Evolutionary conservation across 768 basidiomycete species (phyloP).

Genomic region (Termitomyces sp.): DNA sequence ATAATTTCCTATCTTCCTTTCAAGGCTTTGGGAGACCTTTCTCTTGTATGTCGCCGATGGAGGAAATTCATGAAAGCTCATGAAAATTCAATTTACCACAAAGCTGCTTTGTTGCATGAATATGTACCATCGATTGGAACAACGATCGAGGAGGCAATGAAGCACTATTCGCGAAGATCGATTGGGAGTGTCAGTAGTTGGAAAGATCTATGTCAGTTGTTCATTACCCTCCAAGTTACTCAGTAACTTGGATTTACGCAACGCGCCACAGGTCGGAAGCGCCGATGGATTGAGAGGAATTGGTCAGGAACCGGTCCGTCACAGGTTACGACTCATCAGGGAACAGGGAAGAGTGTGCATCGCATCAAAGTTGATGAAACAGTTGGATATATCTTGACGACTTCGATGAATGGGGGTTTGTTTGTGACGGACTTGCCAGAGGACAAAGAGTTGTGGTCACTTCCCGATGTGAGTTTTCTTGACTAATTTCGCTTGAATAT

Average conservation of each 20-base stretch:
- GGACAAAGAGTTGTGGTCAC: constrained; percentile 57
- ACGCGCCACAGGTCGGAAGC: constrained; percentile 39
- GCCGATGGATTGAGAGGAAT: constrained; percentile 41
- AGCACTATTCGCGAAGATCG: constrained; percentile 31
- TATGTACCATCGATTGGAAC: constrained; percentile 34
- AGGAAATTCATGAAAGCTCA: constrained; percentile 45
- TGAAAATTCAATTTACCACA: constrained; percentile 53
- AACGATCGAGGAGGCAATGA: constrained; percentile 29
- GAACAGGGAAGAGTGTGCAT: constrained; percentile 47
- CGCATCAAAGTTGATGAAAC: constrained; percentile 76
- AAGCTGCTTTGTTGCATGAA: constrained; percentile 51
- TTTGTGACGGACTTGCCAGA: constrained; percentile 53
- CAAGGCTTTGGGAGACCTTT: constrained; percentile 35
- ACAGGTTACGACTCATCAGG: constrained; percentile 29
- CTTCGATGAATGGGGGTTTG: constrained; percentile 54
- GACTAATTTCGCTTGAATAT: not conserved
- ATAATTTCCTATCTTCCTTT: constrained; percentile 52
- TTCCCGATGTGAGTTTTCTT: constrained; percentile 44
- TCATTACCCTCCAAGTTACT: not conserved
- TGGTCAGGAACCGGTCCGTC: constrained; percentile 58
- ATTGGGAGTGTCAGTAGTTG: constrained; percentile 43
- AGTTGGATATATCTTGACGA: constrained; percentile 58
- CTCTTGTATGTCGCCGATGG: constrained; percentile 45
- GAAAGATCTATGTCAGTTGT: constrained; percentile 62
- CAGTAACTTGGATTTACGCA: not conserved